phyloP scores from a whole-genome alignment of 495 filamentous ascomycete genomes.

The Talaromyces stipitatus region DNA sequence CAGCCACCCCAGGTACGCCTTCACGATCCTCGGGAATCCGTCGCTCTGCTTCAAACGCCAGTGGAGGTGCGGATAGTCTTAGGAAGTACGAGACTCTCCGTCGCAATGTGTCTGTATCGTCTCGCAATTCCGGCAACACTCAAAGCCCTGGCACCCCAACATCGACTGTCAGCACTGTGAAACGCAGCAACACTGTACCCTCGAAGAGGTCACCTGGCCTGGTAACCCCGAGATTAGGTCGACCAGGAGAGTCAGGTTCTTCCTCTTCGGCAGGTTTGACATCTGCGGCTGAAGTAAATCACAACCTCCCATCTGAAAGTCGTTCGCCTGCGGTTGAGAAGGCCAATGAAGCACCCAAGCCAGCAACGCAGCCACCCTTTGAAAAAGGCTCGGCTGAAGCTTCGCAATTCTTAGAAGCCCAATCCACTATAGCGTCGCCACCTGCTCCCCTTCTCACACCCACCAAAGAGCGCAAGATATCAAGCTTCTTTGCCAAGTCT shows the following conservation, averaged over 20 bases:
- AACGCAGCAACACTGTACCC: constrained; percentile 91
- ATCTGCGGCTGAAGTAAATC: constrained; percentile 15
- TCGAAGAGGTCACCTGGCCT: constrained; percentile 80
- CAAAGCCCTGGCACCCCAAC: constrained; percentile 68
- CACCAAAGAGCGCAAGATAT: constrained; percentile 58
- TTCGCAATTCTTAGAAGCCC: constrained; percentile 11
- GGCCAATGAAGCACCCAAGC: constrained; percentile 8
- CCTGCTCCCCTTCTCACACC: constrained; percentile 51
- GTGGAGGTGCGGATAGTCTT: constrained; percentile 77
- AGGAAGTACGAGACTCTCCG: constrained; percentile 65
- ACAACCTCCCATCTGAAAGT: constrained; percentile 17
- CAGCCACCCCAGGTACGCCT: constrained; percentile 46
- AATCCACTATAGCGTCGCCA: constrained; percentile 29
- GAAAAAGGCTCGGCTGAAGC: too few relatives aligned
- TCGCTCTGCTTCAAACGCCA: constrained; percentile 79
- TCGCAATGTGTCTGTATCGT: constrained; percentile 73
- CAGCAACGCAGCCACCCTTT: constrained; percentile 27
- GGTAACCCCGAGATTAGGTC: constrained; percentile 46
- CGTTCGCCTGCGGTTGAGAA: constrained; percentile 10
- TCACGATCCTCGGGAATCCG: constrained; percentile 49
- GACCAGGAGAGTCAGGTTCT: constrained; percentile 25
- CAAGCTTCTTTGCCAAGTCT: constrained; percentile 61
- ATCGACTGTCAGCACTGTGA: constrained; percentile 56
- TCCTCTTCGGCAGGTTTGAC: constrained; percentile 25
- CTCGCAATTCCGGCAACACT: constrained; percentile 59